Conservation (phyloP, 371 early-diverging fungal genomes). For the Haplosporangium sp. region DNA sequence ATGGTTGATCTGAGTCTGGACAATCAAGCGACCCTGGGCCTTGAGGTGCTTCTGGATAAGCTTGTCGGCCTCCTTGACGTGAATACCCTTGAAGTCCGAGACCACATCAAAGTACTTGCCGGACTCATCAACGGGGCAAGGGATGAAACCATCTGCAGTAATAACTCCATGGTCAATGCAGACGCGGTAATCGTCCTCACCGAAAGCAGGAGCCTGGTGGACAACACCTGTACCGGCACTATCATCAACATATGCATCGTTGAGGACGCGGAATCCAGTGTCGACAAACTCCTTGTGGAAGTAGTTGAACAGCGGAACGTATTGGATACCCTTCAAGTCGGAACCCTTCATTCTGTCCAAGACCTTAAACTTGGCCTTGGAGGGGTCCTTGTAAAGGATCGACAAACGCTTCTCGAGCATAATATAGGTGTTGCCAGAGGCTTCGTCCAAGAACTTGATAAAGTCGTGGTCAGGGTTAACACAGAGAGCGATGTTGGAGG, state of each 20-base stretch:
- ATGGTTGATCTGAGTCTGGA: slow-evolving; percentile 91
- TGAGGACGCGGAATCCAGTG: slow-evolving; percentile 89
- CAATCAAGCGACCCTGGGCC: slow-evolving; percentile 84
- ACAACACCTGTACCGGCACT: slow-evolving; percentile 99
- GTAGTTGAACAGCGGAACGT: slow-evolving; percentile 95
- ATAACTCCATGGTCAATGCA: slow-evolving; percentile 90
- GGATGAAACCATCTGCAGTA: slow-evolving; percentile 86
- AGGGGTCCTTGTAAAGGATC: slow-evolving; percentile 92
- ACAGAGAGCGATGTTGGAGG: slow-evolving; percentile 95
- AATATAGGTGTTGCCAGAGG: slow-evolving; percentile 86
- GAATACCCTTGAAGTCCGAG: slow-evolving; percentile 87
- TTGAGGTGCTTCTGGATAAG: slow-evolving; percentile 93
- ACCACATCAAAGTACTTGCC: slow-evolving; percentile 92
- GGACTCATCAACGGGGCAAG: slow-evolving; percentile 96
- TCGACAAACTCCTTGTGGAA: slow-evolving; percentile 77
- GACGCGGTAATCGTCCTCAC: slow-evolving; percentile 99
- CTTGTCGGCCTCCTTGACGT: slow-evolving; percentile 99
- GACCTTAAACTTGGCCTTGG: slow-evolving; percentile 94
- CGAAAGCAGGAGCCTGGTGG: slow-evolving; percentile 99
- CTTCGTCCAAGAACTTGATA: slow-evolving; percentile 91
- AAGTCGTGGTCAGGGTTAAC: slow-evolving; percentile 97
- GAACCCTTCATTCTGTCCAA: slow-evolving; percentile 85
- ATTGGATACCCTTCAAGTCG: slow-evolving; percentile 91
- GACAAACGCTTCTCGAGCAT: slow-evolving; percentile 88
- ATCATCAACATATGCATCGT: slow-evolving; percentile 96